Percentiles rank a stretch among this genome's conserved stretches.
phyloP scores from a whole-genome alignment of 345 rosid species.

The Euclidium syriacum region DNA sequence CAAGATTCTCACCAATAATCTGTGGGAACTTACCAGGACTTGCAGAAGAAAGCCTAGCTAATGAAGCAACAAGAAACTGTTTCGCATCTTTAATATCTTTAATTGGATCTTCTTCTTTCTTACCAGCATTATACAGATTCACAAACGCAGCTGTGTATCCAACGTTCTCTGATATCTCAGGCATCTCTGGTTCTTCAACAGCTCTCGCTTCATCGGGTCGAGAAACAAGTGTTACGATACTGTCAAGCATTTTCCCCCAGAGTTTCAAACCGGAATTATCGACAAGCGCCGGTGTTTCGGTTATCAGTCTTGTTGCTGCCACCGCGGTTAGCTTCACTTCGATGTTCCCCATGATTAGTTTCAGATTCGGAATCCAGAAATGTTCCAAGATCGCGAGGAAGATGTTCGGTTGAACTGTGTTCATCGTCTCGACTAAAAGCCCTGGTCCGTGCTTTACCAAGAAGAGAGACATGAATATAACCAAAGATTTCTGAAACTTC shows the following conservation, averaged over 20 bases:
- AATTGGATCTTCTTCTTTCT: slow-evolving; percentile 86
- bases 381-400: slow-evolving; percentile 62
- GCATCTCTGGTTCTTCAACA: slow-evolving; percentile 84
- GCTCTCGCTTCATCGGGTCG: slow-evolving; percentile 77
- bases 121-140: slow-evolving; percentile 85
- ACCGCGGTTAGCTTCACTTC: slow-evolving; percentile 78
- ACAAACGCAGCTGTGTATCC: slow-evolving; percentile 82
- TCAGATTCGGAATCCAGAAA: slow-evolving; percentile 87
- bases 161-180: slow-evolving; percentile 71
- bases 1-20: slow-evolving; percentile 66
- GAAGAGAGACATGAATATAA: slow-evolving; percentile 88
- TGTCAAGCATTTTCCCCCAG: slow-evolving; percentile 86
- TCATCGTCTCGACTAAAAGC: slow-evolving; percentile 66
- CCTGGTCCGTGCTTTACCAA: slow-evolving; percentile 79
- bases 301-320: slow-evolving; percentile 72
- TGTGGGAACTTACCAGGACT: slow-evolving; percentile 76
- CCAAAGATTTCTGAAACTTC: slow-evolving; percentile 71
- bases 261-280: slow-evolving; percentile 52
- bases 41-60: slow-evolving; percentile 52
- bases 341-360: slow-evolving; percentile 62
- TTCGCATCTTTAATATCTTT: slow-evolving; percentile 71
- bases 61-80: slow-evolving; percentile 62
- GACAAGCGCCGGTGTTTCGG: slow-evolving; percentile 66
- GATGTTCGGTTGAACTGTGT: slow-evolving; percentile 68
- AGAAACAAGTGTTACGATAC: slow-evolving; percentile 79